A percentile compares a stretch with the other conserved stretches of the same genome.
phyloP scores from a whole-genome alignment of 768 basidiomycete genomes.

The Macrolepiota dolichaula region DNA sequence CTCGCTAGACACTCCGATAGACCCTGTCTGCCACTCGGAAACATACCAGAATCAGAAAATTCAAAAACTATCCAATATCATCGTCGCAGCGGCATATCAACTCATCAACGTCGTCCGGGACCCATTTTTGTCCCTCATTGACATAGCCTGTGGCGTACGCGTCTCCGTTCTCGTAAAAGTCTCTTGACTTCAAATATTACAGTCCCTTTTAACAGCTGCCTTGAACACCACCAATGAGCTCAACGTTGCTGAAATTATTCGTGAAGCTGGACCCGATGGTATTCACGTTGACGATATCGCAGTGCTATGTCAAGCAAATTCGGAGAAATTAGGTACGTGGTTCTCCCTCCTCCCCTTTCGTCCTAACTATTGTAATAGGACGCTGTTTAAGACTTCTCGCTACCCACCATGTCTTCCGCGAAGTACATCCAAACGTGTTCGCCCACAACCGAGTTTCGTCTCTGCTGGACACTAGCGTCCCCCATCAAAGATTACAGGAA shows the following conservation, averaged over 20 bases:
- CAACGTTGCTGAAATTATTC: conserved; percentile 7
- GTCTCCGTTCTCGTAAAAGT: not conserved
- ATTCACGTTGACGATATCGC: not conserved
- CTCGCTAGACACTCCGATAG: not conserved
- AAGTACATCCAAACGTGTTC: conserved; percentile 23
- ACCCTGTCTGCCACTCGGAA: not conserved
- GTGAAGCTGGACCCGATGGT: not conserved
- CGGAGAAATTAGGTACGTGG: conserved; percentile 6
- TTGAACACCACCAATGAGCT: conserved; percentile 9
- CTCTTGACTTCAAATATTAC: not conserved
- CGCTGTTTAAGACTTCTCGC: conserved; percentile 22
- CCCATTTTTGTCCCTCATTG: conserved; percentile 1
- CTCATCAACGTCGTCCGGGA: conserved; percentile 7
- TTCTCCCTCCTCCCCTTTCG: not conserved
- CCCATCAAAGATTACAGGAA: not conserved
- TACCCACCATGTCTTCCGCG: conserved; percentile 21
- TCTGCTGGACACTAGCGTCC: conserved; percentile 12
- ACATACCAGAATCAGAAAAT: not conserved
- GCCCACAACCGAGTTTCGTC: conserved; percentile 22
- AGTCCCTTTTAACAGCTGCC: conserved; percentile 9
- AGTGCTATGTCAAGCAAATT: not conserved
- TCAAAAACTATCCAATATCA: conserved; percentile 2
- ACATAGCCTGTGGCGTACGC: conserved; percentile 6
- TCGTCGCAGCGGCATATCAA: conserved; percentile 10
- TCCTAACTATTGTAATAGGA: conserved; percentile 8